Evolutionary conservation across 192 early-diverging fungal species (phyloP).

Genomic region (Coemansia interrupta): DNA sequence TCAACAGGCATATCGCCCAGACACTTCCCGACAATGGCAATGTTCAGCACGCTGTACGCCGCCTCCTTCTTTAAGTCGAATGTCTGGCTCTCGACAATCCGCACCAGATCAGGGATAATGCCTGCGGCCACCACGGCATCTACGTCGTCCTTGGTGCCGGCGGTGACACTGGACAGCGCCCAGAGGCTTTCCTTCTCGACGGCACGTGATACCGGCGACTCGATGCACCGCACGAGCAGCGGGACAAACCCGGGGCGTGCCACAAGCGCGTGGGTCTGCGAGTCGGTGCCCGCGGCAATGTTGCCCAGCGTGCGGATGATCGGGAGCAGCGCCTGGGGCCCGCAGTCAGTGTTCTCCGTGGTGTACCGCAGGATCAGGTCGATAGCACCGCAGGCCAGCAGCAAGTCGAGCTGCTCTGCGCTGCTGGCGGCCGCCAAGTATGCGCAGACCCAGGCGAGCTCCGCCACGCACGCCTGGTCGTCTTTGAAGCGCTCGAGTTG

Average conservation of each 20-base stretch:
- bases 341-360: not conserved
- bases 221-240: constrained; percentile 33
- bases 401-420: constrained; percentile 49
- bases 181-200: constrained; percentile 71
- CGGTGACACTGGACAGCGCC: constrained; percentile 69
- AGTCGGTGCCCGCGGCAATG: constrained; percentile 63
- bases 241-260: constrained; percentile 51
- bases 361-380: constrained; percentile 19
- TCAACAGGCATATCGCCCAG: constrained; percentile 24
- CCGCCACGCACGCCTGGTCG: constrained; percentile 55
- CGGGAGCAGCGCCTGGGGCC: constrained; percentile 53
- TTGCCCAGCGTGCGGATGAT: constrained; percentile 66
- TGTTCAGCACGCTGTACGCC: constrained; percentile 62
- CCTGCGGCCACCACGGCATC: constrained; percentile 55
- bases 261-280: constrained; percentile 54
- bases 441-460: constrained; percentile 65
- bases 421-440: constrained; percentile 59
- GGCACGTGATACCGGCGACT: constrained; percentile 29
- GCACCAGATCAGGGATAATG: constrained; percentile 54
- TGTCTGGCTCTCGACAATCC: constrained; percentile 57
- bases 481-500: constrained; percentile 44
- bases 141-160: constrained; percentile 45
- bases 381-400: constrained; percentile 41
- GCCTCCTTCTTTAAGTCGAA: constrained; percentile 73
- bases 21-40: constrained; percentile 45